These are phyloP conservation scores for Cyberlindnera saturnus DNA, from an alignment of 805 yeast species.

Conservation along the genomic window DNA sequence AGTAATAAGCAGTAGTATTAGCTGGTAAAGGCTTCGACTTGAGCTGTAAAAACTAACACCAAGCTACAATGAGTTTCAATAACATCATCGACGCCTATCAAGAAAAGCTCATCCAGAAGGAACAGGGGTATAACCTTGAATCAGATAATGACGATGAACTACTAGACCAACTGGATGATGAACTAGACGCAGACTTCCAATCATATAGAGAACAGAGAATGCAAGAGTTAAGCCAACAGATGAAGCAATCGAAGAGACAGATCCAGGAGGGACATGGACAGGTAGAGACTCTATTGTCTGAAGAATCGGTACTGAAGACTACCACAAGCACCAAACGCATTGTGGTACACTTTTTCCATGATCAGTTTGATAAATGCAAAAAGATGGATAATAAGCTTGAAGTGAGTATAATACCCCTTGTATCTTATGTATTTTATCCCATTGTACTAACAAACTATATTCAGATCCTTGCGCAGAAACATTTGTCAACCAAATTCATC, in stretches of 20 bases:
- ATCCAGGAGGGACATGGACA: slow-evolving; percentile 37
- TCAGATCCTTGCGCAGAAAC: slow-evolving; percentile 48
- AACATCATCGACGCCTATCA: slow-evolving; percentile 29
- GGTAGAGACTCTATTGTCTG: slow-evolving; percentile 38
- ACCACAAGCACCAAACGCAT: slow-evolving; percentile 37
- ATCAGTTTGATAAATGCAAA: slow-evolving; percentile 53
- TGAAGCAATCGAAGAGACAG: slow-evolving; percentile 29
- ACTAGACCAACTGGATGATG: slow-evolving; percentile 45
- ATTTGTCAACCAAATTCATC: slow-evolving; percentile 47
- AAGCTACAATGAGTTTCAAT: slow-evolving; percentile 2
- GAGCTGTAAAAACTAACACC: not conserved
- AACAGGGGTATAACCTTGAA: slow-evolving; percentile 17
- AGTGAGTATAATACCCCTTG: not conserved
- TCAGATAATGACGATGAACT: slow-evolving; percentile 34
- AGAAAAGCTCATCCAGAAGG: slow-evolving; percentile 26
- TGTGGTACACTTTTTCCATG: slow-evolving; percentile 61
- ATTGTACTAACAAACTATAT: not conserved
- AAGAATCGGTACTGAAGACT: slow-evolving; percentile 48
- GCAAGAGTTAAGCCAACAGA: slow-evolving; percentile 45
- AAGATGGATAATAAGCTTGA: slow-evolving; percentile 44
- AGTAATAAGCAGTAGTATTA: not conserved
- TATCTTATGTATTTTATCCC: not conserved
- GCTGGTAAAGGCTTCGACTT: not conserved
- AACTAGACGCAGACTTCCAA: slow-evolving; percentile 33
- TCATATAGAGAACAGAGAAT: slow-evolving; percentile 60